phyloP scores from a whole-genome alignment of 2,329 filamentous ascomycete genomes.

The Penicillium janthinellum region DNA sequence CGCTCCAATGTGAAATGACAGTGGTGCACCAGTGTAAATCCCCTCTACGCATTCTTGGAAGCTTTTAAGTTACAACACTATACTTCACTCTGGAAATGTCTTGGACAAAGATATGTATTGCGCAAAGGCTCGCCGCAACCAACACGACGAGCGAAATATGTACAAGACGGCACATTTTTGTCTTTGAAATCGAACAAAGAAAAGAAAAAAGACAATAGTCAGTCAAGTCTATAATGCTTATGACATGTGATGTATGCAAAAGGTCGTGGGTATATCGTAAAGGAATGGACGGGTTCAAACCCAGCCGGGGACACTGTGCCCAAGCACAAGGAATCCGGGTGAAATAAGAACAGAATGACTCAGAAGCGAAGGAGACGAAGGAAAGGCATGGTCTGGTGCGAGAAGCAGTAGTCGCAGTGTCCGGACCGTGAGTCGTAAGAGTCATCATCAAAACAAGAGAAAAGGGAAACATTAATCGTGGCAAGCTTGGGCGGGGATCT shows the following conservation, averaged over 20 bases:
- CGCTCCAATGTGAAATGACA: no score
- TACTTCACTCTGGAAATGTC: background rate
- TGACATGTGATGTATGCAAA: background rate
- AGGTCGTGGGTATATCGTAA: slow-evolving; percentile 20
- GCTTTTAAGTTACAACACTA: background rate
- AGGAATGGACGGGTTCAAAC: slow-evolving; percentile 21
- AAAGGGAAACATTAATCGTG: slow-evolving; percentile 37
- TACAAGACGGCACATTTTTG: slow-evolving; percentile 12
- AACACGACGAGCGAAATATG: slow-evolving; percentile 1
- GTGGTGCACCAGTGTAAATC: no score
- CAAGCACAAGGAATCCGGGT: slow-evolving; percentile 2
- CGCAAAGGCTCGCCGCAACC: slow-evolving; percentile 10
- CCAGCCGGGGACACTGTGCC: slow-evolving; percentile 10
- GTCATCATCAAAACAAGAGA: slow-evolving; percentile 25
- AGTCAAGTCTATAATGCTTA: slow-evolving; percentile 1
- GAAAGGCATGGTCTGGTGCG: slow-evolving; percentile 34
- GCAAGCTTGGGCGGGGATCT: background rate
- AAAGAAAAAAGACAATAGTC: background rate
- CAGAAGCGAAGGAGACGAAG: slow-evolving; percentile 23
- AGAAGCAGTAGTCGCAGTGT: slow-evolving; percentile 39
- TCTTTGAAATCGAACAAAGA: slow-evolving; percentile 2
- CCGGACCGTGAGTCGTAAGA: slow-evolving; percentile 33
- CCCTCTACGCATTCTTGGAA: no score
- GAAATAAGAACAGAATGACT: slow-evolving; percentile 15
- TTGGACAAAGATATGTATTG: slow-evolving; percentile 11